Evolutionary conservation across 2,329 filamentous ascomycete genomes (phyloP), one percentile per base, ranked within the genome.

Genomic region (Sarocladium strictum): DNA sequence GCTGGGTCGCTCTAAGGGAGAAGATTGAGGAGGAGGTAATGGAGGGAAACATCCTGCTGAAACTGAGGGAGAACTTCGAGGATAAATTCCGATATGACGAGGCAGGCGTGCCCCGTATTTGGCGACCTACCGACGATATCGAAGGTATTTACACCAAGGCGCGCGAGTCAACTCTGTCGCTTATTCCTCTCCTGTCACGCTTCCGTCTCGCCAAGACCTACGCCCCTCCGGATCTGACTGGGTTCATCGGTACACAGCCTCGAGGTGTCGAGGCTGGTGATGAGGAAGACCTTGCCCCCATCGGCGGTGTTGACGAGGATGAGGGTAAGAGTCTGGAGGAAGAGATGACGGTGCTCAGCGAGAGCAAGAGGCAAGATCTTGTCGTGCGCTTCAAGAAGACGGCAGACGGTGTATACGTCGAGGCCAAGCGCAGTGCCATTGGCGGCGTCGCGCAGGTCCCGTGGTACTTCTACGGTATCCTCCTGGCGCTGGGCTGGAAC

Each of bases 11-110:
- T 14, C 77, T 99, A 58, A 83, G 90, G 45, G 86, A 90, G 57
- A 94, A 90, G 76, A 88, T 99, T 58, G 93, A 97, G 33, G 94
- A 99, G 66, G 94, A 99, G 72, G 90, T 97, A 66, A 96, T 96
- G 85, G 94, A 97, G 73, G 93, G 93, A 64, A 99, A 97, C 66
- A 85, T 99, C 54, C 76, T 97, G 32, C 78, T 97, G 62, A 99
- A 99, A 76, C 82, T 99, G 53, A 85, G 94, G 33, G 94, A 99
- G 71, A 97, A 97, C 74, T 99, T 99, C 62, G 94, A 99, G 72
- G 94, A 99, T 75, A 97, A 96, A 72, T 99, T 99, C 81, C 87
- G 94, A 59, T 99, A 99, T 64, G 94, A 99, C 64, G 92, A 97
- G 57, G 85, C 85, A 6, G 94, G 94, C 24, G 94, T 99, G 3